Evolutionary conservation across 2,329 filamentous ascomycete species (phyloP), one percentile per base, ranked within the genome.

Genomic region (Talaromyces sp.): DNA sequence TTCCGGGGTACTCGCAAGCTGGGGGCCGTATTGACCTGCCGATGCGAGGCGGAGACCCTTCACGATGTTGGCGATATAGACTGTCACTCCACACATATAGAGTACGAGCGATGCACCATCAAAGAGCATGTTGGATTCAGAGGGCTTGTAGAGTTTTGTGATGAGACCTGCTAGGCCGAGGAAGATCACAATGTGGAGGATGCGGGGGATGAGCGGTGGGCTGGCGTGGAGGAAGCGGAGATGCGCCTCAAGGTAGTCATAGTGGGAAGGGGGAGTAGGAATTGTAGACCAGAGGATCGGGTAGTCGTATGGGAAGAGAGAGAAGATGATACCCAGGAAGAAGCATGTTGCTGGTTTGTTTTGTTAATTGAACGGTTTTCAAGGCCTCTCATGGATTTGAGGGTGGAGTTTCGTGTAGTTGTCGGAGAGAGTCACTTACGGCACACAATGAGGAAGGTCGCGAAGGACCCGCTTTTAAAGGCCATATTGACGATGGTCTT

Each of bases 301-400:
- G 62, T 78, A 78, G 69, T 78, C 94, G 81, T 97, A 99, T 56
- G 94, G 92, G 76, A 97, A 95, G 58, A 87, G 86, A 65, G 91
- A 91, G 83, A 97, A 99, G 75, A 99, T 87, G 74, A 97, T 91
- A 65, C 94, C 94, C 60, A 99, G 88, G 84, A 97, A 96, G 84
- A 99, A 99, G 75, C 90, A 96, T 61, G 89, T 91, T 60, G 89
- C 89, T 92, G 65, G 33, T 47, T 42, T 16, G n/a, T 27, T 37
- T 51, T 43, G 45, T 48, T 57, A 54, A 51, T 51, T 48, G 11
- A 11, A n/a, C n/a, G n/a, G n/a, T 16, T 47, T 30, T 37, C 9
- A 17, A 16, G 27, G 33, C 8, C 27, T 48, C 35, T 54, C 27
- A 47, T 49, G 41, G 49, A 36, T 39, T 33, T 30, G 46, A 37